A percentile compares a stretch with the other conserved stretches of the same genome.
Conservation (phyloP, 1,284 basidiomycete species). For the Sporisorium graminicola region DNA sequence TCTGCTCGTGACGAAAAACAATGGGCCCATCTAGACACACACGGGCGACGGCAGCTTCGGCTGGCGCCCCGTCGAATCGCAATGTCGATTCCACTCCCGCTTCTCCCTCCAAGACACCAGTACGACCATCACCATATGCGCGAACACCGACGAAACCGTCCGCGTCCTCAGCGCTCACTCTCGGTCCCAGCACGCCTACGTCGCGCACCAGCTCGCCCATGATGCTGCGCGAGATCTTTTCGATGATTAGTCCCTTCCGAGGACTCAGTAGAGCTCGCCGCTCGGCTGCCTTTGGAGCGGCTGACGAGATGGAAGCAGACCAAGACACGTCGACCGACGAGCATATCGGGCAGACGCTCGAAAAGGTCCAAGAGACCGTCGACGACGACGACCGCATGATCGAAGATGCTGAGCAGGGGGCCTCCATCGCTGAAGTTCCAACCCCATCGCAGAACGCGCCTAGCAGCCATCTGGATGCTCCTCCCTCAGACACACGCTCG, state of each 20-base stretch:
- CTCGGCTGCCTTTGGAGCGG: constrained; percentile 48
- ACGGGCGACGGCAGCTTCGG: constrained; percentile 17
- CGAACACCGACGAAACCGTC: constrained; percentile 40
- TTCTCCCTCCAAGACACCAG: constrained; percentile 33
- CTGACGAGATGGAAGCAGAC: constrained; percentile 16
- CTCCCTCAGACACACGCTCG: neutral
- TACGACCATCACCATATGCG: constrained; percentile 37
- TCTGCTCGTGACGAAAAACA: neutral
- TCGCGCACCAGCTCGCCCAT: constrained; percentile 44
- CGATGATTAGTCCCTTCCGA: constrained; percentile 52
- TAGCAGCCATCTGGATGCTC: constrained; percentile 10
- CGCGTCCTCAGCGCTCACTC: constrained; percentile 18
- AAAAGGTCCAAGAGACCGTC: constrained; percentile 12
- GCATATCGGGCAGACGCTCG: neutral
- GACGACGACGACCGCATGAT: constrained; percentile 36
- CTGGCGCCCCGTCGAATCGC: constrained; percentile 17
- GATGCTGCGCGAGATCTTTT: constrained; percentile 50
- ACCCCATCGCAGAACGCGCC: neutral
- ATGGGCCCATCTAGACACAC: constrained; percentile 48
- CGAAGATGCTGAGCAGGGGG: constrained; percentile 33
- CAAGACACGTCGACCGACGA: constrained; percentile 5
- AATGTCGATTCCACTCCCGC: constrained; percentile 16
- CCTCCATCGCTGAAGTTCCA: neutral
- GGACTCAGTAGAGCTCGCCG: constrained; percentile 33
- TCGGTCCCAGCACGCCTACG: constrained; percentile 38